These are phyloP conservation scores for Fremontodendron californicum DNA, from an alignment of 345 rosid species.

Conservation along the genomic window DNA sequence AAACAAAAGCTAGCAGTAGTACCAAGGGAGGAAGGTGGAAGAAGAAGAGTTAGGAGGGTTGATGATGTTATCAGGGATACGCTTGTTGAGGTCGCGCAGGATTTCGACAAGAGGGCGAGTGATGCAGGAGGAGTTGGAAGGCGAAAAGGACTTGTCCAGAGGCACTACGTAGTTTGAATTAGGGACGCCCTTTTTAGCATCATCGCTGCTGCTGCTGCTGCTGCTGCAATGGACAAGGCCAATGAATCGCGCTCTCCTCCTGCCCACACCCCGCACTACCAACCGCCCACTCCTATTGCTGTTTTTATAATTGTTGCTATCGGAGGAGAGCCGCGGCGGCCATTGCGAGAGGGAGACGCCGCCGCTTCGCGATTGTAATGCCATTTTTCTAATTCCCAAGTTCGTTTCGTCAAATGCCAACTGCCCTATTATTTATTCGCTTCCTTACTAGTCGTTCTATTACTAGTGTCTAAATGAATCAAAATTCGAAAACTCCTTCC, in stretches of 20 bases:
- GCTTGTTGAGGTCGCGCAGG: constrained; percentile 89
- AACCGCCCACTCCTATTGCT: neutral
- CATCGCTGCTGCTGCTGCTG: too few relatives aligned
- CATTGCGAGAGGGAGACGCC: neutral
- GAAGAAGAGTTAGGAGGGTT: too few relatives aligned
- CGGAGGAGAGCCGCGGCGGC: neutral
- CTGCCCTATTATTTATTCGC: neutral
- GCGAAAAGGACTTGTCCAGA: constrained; percentile 61
- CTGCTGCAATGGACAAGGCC: constrained; percentile 20
- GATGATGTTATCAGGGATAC: constrained; percentile 83
- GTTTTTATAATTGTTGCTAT: neutral
- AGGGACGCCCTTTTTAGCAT: constrained; percentile 52
- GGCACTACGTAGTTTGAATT: constrained; percentile 94
- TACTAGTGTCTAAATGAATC: too few relatives aligned
- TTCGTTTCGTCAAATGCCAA: neutral
- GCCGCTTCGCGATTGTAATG: neutral
- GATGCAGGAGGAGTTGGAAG: too few relatives aligned
- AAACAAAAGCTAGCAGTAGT: neutral
- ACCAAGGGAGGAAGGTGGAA: constrained; percentile 74
- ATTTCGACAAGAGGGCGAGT: constrained; percentile 89
- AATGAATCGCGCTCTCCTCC: neutral
- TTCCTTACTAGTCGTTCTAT: neutral
- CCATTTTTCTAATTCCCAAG: neutral
- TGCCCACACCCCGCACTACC: neutral
- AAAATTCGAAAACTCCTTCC: too few relatives aligned